Evolutionary conservation across 257 asterid species (phyloP), one percentile per base, ranked within the genome.

Genomic region (Lycium barbarum): DNA sequence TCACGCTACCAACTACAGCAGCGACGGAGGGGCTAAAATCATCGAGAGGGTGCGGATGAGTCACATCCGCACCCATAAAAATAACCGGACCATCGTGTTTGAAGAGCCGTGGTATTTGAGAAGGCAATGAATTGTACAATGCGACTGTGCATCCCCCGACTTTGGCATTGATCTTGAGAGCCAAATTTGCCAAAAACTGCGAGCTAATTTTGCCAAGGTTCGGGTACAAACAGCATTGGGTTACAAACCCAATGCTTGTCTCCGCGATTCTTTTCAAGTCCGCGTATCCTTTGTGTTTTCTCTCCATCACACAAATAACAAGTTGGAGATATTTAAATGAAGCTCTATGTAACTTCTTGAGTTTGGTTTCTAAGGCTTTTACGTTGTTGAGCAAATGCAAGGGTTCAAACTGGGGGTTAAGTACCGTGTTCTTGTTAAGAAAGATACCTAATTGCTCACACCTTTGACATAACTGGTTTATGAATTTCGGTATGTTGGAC

Each of bases 11-110:
- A 7, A 97, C 99, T 0, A 97, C 97, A 2, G 99, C 99, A 14
- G 99, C 98, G 18, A 97, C 89, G 0, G 99, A 97, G 17, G 99
- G 99, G 73, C 98, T 97, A 74, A 9, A 88, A 87, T 97, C 99
- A 51, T 97, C 99, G 12, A 92, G 80, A 0, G 99, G 99, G 87
- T 97, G 99, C 5, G 99, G 99, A 83, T 97, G 99, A 0, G 99
- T 95, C 4, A 97, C 99, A 61, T 97, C 99, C 0, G 99, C 99
- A 1, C 99, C 99, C 98, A 97, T 93, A 62, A 97, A 93, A 80
- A 97, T 95, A 76, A 92, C 97, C 0, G 99, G 98, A 14, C 92
- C 89, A 1, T 93, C 97, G 0, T 65, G 87, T 55, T 83, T 84
- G 80, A 97, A 92, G 43, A 97, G 91, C 83, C 98, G 89, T 1